A percentile compares a stretch with the other conserved stretches of the same genome.
Conservation (phyloP, 768 basidiomycete species). For the Neoboletus brunneissimus region DNA sequence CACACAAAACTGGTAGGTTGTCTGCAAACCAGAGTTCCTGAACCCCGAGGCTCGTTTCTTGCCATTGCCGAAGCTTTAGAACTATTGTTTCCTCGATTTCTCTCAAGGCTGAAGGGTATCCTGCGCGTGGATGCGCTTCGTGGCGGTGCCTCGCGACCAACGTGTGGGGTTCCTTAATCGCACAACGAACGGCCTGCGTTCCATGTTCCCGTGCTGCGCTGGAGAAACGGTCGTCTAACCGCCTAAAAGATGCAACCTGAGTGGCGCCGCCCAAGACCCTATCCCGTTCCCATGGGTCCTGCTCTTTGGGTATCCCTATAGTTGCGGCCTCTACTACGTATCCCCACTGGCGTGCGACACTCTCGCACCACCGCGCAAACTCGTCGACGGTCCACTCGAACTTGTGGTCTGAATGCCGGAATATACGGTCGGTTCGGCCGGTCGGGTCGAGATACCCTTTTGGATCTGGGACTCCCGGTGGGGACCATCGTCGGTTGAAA, state of each 20-base stretch:
- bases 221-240: conserved; percentile 38
- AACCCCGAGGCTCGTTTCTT: conserved; percentile 45
- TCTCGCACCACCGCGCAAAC: conserved; percentile 61
- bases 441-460: conserved; percentile 73
- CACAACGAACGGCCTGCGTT: conserved; percentile 4
- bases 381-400: conserved; percentile 86
- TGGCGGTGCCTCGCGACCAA: conserved; percentile 50
- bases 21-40: conserved; percentile 49
- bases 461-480: conserved; percentile 45
- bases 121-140: conserved; percentile 46
- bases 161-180: conserved; percentile 37
- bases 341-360: conserved; percentile 62
- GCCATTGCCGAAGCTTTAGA: conserved; percentile 51
- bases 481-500: conserved; percentile 74
- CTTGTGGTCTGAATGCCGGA: conserved; percentile 82
- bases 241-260: conserved; percentile 61
- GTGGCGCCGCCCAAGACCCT: conserved; percentile 61
- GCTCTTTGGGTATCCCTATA: conserved; percentile 56
- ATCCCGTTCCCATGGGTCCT: conserved; percentile 74
- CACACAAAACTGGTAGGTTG: conserved; percentile 31
- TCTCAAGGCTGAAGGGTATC: conserved; percentile 39
- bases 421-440: conserved; percentile 64
- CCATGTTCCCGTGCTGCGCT: conserved; percentile 30
- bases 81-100: conserved; percentile 52
- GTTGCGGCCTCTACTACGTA: conserved; percentile 60